phyloP scores from a whole-genome alignment of 345 rosid genomes.

The Aquilaria yunnanensis region DNA sequence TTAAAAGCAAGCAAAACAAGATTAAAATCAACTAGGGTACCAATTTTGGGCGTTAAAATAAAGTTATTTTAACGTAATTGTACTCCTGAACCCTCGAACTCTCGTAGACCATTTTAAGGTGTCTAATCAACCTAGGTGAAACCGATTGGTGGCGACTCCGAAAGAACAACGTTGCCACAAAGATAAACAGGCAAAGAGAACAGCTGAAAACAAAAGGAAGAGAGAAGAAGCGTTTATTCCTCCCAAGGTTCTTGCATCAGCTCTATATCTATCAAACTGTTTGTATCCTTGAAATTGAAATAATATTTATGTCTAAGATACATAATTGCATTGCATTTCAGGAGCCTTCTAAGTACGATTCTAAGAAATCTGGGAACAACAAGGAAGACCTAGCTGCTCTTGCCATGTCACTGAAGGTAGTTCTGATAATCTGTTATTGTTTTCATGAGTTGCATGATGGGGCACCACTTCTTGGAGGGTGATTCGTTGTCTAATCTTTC shows the following conservation, averaged over 20 bases:
- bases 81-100: too few relatives aligned
- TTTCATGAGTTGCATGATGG: not conserved
- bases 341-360: slow-evolving; percentile 36
- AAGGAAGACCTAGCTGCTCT: slow-evolving; percentile 48
- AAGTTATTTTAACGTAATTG: too few relatives aligned
- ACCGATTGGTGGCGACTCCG: too few relatives aligned
- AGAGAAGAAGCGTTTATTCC: slow-evolving; percentile 74
- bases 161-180: not conserved
- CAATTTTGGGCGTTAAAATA: too few relatives aligned
- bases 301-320: slow-evolving; percentile 2
- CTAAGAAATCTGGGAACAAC: slow-evolving; percentile 28
- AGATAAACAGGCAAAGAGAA: slow-evolving; percentile 76
- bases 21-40: too few relatives aligned
- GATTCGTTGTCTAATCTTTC: not conserved
- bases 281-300: not conserved
- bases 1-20: too few relatives aligned
- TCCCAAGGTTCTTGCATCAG: slow-evolving; percentile 54
- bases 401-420: slow-evolving; percentile 70
- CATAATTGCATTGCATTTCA: slow-evolving; percentile 9
- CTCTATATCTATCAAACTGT: not conserved
- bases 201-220: slow-evolving; percentile 77
- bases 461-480: not conserved
- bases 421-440: not conserved
- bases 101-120: too few relatives aligned
- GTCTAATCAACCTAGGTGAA: too few relatives aligned